phyloP scores from a whole-genome alignment of 805 yeast species.

The Blastobotrys peoriensis region DNA sequence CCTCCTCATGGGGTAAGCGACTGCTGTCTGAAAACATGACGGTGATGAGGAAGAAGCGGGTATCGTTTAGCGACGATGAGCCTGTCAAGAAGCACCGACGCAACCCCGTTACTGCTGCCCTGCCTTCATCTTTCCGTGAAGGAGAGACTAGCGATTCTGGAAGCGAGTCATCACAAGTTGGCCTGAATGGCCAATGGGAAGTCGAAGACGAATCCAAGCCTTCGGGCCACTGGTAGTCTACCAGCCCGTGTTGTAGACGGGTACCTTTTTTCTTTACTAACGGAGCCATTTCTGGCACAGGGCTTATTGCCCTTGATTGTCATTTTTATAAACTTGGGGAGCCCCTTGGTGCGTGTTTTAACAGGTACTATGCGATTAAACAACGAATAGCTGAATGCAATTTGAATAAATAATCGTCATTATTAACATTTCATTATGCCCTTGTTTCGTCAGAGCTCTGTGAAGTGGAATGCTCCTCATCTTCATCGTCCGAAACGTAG shows the following conservation, averaged over 20 bases:
- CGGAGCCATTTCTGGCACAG: too few relatives aligned
- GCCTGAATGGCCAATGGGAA: slow-evolving; percentile 8
- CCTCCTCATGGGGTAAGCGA: slow-evolving; percentile 85
- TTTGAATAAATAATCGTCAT: too few relatives aligned
- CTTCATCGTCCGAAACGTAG: slow-evolving; percentile 30
- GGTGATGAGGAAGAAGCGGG: slow-evolving; percentile 6
- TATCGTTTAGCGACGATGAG: background rate
- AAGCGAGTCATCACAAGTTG: slow-evolving; percentile 4
- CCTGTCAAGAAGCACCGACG: slow-evolving; percentile 6
- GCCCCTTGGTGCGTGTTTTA: too few relatives aligned
- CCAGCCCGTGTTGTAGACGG: too few relatives aligned
- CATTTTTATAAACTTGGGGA: too few relatives aligned
- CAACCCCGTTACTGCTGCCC: background rate
- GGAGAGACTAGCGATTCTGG: background rate
- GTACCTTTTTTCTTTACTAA: too few relatives aligned
- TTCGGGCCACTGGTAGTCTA: slow-evolving; percentile 6
- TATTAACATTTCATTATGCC: too few relatives aligned
- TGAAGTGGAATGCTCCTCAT: too few relatives aligned
- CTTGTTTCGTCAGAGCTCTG: too few relatives aligned
- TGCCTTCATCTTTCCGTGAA: slow-evolving; percentile 3
- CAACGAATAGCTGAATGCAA: too few relatives aligned
- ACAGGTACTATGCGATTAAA: too few relatives aligned
- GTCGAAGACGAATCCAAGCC: background rate
- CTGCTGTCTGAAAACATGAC: slow-evolving; percentile 25
- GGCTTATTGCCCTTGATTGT: too few relatives aligned